Percentiles rank a stretch among this genome's conserved stretches.
phyloP scores from a whole-genome alignment of 768 basidiomycete species.

The Austroboletus eburneus region DNA sequence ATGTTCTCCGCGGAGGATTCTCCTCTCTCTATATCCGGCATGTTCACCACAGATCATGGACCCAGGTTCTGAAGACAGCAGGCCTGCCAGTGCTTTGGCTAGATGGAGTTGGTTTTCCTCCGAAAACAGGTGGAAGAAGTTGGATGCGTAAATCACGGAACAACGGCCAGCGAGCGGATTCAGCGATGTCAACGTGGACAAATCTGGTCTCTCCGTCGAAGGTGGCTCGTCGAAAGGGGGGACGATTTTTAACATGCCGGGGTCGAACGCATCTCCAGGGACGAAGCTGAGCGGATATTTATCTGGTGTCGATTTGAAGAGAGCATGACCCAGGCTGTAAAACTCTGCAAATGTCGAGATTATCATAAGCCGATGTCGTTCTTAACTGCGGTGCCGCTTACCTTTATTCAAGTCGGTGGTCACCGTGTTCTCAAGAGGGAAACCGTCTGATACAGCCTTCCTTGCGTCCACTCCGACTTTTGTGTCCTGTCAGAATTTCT shows the following conservation, averaged over 20 bases:
- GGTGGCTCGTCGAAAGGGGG: slow-evolving; percentile 27
- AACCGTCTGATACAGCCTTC: slow-evolving; percentile 38
- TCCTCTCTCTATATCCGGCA: slow-evolving; percentile 3
- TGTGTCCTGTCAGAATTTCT: not conserved
- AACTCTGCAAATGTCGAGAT: slow-evolving; percentile 37
- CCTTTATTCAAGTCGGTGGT: slow-evolving; percentile 36
- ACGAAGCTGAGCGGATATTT: slow-evolving; percentile 52
- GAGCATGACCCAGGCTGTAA: slow-evolving; percentile 54
- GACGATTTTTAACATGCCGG: slow-evolving; percentile 34
- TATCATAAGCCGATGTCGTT: not conserved
- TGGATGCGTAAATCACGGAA: slow-evolving; percentile 44
- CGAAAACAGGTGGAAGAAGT: slow-evolving; percentile 40
- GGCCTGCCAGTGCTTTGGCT: slow-evolving; percentile 22
- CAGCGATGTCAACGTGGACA: slow-evolving; percentile 38
- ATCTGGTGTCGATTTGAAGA: slow-evolving; percentile 52
- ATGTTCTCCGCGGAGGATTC: not conserved
- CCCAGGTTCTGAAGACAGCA: slow-evolving; percentile 25
- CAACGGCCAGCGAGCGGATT: slow-evolving; percentile 45
- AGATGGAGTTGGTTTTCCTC: slow-evolving; percentile 24
- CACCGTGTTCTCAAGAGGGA: slow-evolving; percentile 33
- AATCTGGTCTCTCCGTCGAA: slow-evolving; percentile 18
- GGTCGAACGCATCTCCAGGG: slow-evolving; percentile 51
- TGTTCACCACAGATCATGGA: slow-evolving; percentile 28
- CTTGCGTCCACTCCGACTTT: slow-evolving; percentile 30
- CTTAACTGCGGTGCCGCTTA: slow-evolving; percentile 1